phyloP scores from a whole-genome alignment of 164 flowering plant genomes.

The Houttuynia cordata region DNA sequence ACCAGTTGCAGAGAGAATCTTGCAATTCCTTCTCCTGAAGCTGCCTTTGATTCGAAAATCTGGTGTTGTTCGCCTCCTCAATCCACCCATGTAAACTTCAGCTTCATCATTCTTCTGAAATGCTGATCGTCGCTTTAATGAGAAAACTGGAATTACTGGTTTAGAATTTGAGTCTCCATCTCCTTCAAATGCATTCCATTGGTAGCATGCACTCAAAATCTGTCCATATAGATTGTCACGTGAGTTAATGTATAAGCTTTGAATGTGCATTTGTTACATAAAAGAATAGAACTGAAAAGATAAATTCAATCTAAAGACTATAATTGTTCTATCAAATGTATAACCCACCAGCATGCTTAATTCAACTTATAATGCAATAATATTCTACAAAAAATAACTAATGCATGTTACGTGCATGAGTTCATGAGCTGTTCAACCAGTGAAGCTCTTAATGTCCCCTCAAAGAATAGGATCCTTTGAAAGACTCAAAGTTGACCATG shows the following conservation, averaged over 20 bases:
- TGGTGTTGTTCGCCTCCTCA: constrained; percentile 2
- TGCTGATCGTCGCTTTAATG: constrained; percentile 28
- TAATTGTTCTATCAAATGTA: no score
- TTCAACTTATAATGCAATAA: no score
- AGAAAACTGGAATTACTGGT: constrained; percentile 19
- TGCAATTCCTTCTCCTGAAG: constrained; percentile 33
- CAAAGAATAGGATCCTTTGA: neutral
- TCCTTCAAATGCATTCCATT: constrained; percentile 46
- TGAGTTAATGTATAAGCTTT: neutral
- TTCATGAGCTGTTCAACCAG: neutral
- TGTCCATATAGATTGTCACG: constrained; percentile 5
- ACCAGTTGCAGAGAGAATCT: constrained; percentile 18
- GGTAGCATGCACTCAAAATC: constrained; percentile 36
- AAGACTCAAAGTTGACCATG: neutral
- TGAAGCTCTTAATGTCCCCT: neutral
- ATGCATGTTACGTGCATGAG: neutral
- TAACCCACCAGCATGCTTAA: no score
- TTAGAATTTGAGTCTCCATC: constrained; percentile 11
- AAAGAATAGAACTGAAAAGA: neutral
- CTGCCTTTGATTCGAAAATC: constrained; percentile 43
- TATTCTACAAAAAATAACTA: no score
- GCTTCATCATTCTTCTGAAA: constrained; percentile 19
- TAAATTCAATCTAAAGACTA: no score
- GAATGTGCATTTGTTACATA: neutral
- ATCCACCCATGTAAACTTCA: constrained; percentile 23